Percentiles rank a stretch among this genome's conserved stretches.
Evolutionary conservation across 1,284 basidiomycete genomes (phyloP).

Genomic region (Ceratobasidium sp.): DNA sequence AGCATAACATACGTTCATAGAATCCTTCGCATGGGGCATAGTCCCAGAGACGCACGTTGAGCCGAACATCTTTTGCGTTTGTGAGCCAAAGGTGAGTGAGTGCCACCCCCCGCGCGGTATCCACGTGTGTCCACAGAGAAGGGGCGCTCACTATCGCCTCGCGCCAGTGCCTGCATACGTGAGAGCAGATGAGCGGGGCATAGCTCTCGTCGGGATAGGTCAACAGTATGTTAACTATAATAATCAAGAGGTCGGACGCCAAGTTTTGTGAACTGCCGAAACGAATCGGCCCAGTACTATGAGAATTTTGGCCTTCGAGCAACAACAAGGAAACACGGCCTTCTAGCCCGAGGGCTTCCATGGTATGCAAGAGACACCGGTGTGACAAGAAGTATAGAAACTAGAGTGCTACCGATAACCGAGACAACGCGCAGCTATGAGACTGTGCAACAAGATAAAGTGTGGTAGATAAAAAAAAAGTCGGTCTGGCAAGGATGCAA

Average conservation of each 20-base stretch:
- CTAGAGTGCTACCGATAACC: no score
- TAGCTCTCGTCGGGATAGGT: neutral
- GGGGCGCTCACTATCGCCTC: neutral
- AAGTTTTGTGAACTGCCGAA: neutral
- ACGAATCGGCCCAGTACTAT: neutral
- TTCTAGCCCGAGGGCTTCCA: neutral
- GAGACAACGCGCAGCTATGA: no score
- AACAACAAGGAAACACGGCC: neutral
- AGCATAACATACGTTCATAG: neutral
- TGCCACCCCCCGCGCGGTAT: neutral
- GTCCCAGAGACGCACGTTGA: neutral
- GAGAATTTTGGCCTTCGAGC: neutral
- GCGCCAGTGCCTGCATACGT: slow-evolving; percentile 8
- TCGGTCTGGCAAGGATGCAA: no score
- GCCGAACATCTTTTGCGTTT: neutral
- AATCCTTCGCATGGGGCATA: neutral
- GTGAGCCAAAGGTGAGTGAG: slow-evolving; percentile 15
- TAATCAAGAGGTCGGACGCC: neutral
- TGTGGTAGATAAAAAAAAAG: no score
- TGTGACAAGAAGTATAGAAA: no score
- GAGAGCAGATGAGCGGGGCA: slow-evolving; percentile 7
- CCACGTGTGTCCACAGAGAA: slow-evolving; percentile 1
- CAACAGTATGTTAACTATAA: neutral
- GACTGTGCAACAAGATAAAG: no score
- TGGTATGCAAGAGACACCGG: no score